Evolutionary conservation across 2,329 filamentous ascomycete genomes (phyloP), one percentile per base, ranked within the genome.

Genomic region (Cytospora leucostoma): DNA sequence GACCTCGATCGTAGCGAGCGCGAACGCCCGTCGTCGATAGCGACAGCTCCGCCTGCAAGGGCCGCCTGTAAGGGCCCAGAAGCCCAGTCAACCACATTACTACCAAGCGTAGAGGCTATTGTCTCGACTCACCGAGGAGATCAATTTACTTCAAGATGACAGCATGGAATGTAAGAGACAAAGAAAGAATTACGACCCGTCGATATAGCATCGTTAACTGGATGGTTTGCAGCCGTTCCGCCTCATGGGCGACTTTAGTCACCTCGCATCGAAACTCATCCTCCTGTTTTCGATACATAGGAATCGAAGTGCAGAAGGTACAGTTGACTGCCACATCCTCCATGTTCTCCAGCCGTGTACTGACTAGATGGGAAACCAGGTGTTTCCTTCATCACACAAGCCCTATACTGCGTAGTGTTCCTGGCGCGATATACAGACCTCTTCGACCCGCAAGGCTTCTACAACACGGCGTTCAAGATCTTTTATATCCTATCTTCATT

Each of bases 341-440:
- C 13, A 54, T 11, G 7, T 32, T 4, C 17, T 27, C 33, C 10
- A 10, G 32, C 32, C 12, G 17, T 44, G 17, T 21, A 54, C 66
- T 70, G 64, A 71, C 68, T 61, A 47, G 65, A 11, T 11, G 38
- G n/a, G 6, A 33, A 38, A 56, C n/a, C 68, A 91, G 90, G 93
- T 65, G 90, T 97, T 66, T 97, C 93, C 32, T 87, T 97, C 73
- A 91, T 98, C 71, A 97, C 91, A 1, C 94, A 98, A 77, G 83
- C 88, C 62, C 87, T 97, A 68, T 98, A 98, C 78, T 87, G 89
- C 61, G 75, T 89, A 67, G 93, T 98, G 63, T 98, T 97, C 78
- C 81, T 88, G 71, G 88, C 92, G 5, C 87, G 94, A 65, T 98
- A 98, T 77, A 85, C 94, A 67, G 91, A 97, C 74, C 80, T 97